phyloP scores from a whole-genome alignment of 306 rosid genomes.

The Prunus fruticosa region DNA sequence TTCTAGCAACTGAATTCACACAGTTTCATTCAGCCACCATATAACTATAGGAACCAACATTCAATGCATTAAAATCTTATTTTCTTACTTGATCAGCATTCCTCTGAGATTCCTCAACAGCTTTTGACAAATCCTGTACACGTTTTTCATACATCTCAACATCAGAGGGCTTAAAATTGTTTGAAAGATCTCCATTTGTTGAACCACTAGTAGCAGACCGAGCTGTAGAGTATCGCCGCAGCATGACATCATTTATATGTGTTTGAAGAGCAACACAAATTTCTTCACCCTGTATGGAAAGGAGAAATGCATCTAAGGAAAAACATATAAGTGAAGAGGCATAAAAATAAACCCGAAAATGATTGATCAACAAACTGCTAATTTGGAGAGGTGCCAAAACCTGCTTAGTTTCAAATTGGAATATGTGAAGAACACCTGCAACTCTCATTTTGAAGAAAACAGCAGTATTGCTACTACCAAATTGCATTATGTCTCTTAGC shows the following conservation, averaged over 20 bases:
- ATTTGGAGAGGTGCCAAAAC: constrained; percentile 29
- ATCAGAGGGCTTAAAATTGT: constrained; percentile 50
- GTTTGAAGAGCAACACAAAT: constrained; percentile 96
- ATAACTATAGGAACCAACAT: not conserved
- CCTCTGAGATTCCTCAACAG: constrained; percentile 75
- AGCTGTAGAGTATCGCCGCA: constrained; percentile 84
- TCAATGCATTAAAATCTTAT: not conserved
- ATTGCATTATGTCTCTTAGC: constrained; percentile 95
- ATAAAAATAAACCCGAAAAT: not conserved
- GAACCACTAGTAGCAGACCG: constrained; percentile 52
- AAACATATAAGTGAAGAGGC: constrained; percentile 4
- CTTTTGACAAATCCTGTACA: constrained; percentile 70
- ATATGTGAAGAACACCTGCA: constrained; percentile 95
- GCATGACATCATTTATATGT: constrained; percentile 91
- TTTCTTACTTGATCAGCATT: constrained; percentile 67
- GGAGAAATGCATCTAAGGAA: constrained; percentile 13
- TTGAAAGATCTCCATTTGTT: constrained; percentile 52
- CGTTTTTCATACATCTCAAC: constrained; percentile 59
- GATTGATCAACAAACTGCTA: not conserved
- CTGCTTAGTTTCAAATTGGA: constrained; percentile 97
- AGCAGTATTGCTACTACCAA: constrained; percentile 95
- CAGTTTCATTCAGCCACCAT: constrained; percentile 1
- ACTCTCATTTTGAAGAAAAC: constrained; percentile 98
- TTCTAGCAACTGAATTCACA: constrained; percentile 54
- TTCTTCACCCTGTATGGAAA: constrained; percentile 79